phyloP scores from a whole-genome alignment of 1,284 basidiomycete species.

The Cryptococcus sp. region DNA sequence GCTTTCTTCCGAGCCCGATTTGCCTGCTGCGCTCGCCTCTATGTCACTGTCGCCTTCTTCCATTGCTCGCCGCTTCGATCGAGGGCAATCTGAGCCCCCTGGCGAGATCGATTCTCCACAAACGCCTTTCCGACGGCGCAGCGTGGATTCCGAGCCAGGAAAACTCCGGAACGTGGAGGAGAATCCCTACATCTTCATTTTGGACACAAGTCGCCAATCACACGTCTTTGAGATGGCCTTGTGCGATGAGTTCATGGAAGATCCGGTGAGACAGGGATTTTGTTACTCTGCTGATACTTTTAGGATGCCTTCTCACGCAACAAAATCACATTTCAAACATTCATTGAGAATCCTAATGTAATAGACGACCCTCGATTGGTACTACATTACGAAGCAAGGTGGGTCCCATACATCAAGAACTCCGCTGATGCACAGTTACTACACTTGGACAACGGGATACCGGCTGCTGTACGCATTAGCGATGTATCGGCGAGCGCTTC shows the following conservation, averaged over 20 bases:
- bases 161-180: constrained; percentile 54
- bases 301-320: constrained; percentile 52
- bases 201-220: constrained; percentile 50
- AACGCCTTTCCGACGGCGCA: constrained; percentile 5
- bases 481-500: constrained; percentile 55
- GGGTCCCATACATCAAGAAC: constrained; percentile 13
- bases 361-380: constrained; percentile 58
- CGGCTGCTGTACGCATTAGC: constrained; percentile 58
- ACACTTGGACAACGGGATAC: constrained; percentile 58
- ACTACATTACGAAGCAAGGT: constrained; percentile 55
- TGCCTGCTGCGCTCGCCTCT: constrained; percentile 12
- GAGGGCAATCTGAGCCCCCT: constrained; percentile 37
- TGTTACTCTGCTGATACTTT: neutral
- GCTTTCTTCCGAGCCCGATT: constrained; percentile 6
- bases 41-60: constrained; percentile 11
- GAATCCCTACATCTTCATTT: constrained; percentile 56
- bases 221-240: constrained; percentile 59
- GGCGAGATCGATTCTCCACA: constrained; percentile 12
- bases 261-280: constrained; percentile 26
- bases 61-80: constrained; percentile 16
- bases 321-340: constrained; percentile 57
- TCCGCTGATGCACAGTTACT: constrained; percentile 40
- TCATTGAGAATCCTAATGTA: constrained; percentile 56
- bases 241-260: constrained; percentile 43
- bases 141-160: constrained; percentile 8